A percentile compares a stretch with the other conserved stretches of the same genome.
Evolutionary conservation across 2,329 filamentous ascomycete species (phyloP).

Genomic region (Pseudocercospora cruenta): DNA sequence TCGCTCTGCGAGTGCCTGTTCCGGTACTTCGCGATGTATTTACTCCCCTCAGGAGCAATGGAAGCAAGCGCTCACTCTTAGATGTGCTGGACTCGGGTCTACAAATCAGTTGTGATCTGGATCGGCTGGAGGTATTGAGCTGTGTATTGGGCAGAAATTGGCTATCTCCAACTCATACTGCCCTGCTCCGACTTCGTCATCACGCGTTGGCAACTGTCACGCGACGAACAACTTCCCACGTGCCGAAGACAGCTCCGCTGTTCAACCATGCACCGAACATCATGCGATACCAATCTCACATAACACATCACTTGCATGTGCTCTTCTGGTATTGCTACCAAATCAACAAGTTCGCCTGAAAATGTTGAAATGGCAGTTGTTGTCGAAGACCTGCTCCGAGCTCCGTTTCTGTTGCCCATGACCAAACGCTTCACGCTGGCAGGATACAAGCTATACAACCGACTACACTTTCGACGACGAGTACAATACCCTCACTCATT

Average conservation of each 20-base stretch:
- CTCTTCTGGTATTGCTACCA: not conserved
- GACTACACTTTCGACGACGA: too few relatives aligned
- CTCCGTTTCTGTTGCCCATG: not conserved
- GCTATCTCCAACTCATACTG: not conserved
- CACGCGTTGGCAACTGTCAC: constrained; percentile 1
- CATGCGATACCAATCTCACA: not conserved
- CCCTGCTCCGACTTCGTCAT: not conserved
- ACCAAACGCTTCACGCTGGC: not conserved
- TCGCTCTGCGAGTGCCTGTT: not conserved
- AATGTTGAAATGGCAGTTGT: not conserved
- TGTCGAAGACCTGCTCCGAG: not conserved
- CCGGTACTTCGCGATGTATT: not conserved
- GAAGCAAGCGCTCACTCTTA: not conserved
- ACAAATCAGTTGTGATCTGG: not conserved
- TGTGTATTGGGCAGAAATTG: not conserved
- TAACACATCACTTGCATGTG: not conserved
- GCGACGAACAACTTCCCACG: not conserved
- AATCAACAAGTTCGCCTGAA: not conserved
- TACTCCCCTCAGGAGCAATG: not conserved
- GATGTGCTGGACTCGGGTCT: not conserved
- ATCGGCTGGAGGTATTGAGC: not conserved
- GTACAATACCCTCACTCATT: too few relatives aligned
- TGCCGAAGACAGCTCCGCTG: constrained; percentile 1
- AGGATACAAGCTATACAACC: too few relatives aligned
- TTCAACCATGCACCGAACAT: not conserved